A percentile compares a stretch with the other conserved stretches of the same genome.
These are phyloP conservation scores for Pyrus pyrifolia DNA, from an alignment of 306 rosid genomes.

Conservation along the genomic window DNA sequence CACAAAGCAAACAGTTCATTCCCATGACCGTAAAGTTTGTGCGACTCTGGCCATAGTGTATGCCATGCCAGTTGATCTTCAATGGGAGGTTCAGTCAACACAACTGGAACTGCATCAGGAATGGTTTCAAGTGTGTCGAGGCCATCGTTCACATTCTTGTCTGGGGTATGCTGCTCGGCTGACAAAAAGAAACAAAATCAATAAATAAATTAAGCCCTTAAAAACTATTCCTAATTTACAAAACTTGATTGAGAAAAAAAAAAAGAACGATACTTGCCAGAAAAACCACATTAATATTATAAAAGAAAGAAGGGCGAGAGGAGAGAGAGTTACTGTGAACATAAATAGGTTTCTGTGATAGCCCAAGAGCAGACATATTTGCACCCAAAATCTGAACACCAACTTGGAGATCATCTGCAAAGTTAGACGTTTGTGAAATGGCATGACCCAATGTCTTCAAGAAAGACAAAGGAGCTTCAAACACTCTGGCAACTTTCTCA, in stretches of 20 bases:
- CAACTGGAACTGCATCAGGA: constrained; percentile 86
- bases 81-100: constrained; percentile 80
- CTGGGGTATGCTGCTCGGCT: constrained; percentile 47
- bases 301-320: background rate
- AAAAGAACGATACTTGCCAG: background rate
- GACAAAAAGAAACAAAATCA: constrained; percentile 10
- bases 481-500: constrained; percentile 96
- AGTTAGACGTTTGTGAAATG: constrained; percentile 35
- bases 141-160: constrained; percentile 50
- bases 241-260: background rate
- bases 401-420: constrained; percentile 45
- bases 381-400: constrained; percentile 95
- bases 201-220: background rate
- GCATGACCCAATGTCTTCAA: constrained; percentile 80
- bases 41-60: constrained; percentile 97
- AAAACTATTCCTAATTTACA: constrained; percentile 3
- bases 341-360: constrained; percentile 91
- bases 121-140: constrained; percentile 76
- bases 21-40: constrained; percentile 97
- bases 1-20: constrained; percentile 85
- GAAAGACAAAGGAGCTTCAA: constrained; percentile 90
- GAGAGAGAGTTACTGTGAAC: constrained; percentile 52
- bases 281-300: background rate
- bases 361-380: constrained; percentile 98
- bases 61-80: constrained; percentile 98